Evolutionary conservation across 1,284 basidiomycete species (phyloP).

Genomic region (Fomes fomentarius): DNA sequence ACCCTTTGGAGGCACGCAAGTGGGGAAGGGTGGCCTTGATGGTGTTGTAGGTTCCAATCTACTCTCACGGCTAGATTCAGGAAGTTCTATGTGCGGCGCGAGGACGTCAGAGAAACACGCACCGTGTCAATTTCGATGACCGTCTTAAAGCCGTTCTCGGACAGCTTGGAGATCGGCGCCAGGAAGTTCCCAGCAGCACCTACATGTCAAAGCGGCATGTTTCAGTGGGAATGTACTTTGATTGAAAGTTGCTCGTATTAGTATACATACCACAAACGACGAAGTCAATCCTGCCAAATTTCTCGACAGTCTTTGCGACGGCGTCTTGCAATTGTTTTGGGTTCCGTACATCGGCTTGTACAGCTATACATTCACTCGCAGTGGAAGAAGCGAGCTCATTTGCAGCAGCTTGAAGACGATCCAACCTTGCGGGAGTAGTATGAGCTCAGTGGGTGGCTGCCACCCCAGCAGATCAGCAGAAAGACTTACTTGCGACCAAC

Average conservation of each 20-base stretch:
- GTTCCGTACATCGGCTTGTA: constrained; percentile 85
- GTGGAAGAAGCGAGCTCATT: constrained; percentile 73
- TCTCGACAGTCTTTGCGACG: constrained; percentile 73
- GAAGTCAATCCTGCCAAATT: constrained; percentile 91
- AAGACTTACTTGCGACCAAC: constrained; percentile 80
- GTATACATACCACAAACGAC: constrained; percentile 81
- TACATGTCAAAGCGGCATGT: constrained; percentile 32
- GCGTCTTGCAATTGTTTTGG: constrained; percentile 77
- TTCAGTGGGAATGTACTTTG: neutral
- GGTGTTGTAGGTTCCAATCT: constrained; percentile 94
- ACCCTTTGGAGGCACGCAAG: constrained; percentile 72
- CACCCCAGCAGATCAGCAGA: neutral
- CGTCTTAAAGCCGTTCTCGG: constrained; percentile 89
- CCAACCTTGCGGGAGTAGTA: constrained; percentile 52
- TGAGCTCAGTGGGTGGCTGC: neutral
- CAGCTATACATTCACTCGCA: constrained; percentile 72
- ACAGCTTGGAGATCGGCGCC: constrained; percentile 79
- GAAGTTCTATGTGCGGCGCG: neutral
- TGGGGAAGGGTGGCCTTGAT: constrained; percentile 87
- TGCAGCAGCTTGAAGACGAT: constrained; percentile 76
- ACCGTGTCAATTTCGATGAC: constrained; percentile 95
- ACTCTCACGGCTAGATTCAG: constrained; percentile 10
- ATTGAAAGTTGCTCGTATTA: neutral
- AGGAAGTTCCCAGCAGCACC: constrained; percentile 92
- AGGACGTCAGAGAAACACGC: constrained; percentile 24